phyloP scores from a whole-genome alignment of 1,139 yeast species.

The Kluyveromyces marxianus region DNA sequence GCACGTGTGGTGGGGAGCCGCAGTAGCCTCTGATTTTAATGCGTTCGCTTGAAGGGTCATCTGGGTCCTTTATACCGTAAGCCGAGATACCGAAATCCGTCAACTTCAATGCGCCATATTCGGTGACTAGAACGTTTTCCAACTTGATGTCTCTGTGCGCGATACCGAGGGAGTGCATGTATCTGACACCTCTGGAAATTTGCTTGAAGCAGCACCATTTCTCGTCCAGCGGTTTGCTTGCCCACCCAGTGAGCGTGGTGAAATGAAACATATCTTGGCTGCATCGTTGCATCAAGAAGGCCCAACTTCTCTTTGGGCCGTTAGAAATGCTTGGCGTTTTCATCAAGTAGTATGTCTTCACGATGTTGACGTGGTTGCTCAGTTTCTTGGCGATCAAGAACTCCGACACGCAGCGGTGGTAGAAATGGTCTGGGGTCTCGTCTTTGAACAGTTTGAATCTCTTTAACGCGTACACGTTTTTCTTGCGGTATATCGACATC shows the following conservation, averaged over 20 bases:
- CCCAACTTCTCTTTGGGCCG: constrained; percentile 59
- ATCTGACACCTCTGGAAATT: constrained; percentile 48
- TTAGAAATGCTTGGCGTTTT: constrained; percentile 51
- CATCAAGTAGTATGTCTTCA: constrained; percentile 47
- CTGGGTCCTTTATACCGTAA: constrained; percentile 50
- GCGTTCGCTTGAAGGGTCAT: constrained; percentile 44
- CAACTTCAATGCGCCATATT: constrained; percentile 53
- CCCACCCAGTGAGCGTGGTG: constrained; percentile 43
- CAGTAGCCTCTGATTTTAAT: constrained; percentile 42
- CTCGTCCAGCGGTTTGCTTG: constrained; percentile 43
- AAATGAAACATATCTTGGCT: constrained; percentile 61
- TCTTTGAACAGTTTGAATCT: constrained; percentile 52
- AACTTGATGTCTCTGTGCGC: constrained; percentile 94
- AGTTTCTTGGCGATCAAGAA: constrained; percentile 51
- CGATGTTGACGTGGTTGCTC: constrained; percentile 48
- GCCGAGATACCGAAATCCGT: constrained; percentile 76
- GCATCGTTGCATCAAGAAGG: constrained; percentile 61
- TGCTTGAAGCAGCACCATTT: constrained; percentile 46
- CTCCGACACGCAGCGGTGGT: constrained; percentile 56
- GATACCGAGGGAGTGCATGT: constrained; percentile 69
- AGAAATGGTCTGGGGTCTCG: constrained; percentile 61
- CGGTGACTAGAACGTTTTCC: constrained; percentile 65
- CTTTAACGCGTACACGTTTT: constrained; percentile 50
- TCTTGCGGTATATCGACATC: constrained; percentile 33
- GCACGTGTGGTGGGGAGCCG: constrained; percentile 75